phyloP scores from a whole-genome alignment of 768 basidiomycete species.

The Hericium coralloides region DNA sequence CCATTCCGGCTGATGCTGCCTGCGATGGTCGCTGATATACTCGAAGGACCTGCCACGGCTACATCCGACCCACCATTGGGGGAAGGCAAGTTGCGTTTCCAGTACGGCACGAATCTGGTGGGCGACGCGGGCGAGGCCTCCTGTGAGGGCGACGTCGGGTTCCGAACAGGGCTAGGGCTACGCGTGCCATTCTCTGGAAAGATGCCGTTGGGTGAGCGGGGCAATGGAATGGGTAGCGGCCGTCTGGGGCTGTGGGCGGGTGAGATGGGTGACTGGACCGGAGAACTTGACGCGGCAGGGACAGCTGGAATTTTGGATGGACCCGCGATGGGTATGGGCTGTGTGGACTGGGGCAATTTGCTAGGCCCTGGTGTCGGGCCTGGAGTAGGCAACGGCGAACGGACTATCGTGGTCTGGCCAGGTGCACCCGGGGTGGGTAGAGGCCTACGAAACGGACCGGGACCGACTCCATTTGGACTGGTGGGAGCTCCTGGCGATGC shows the following conservation, averaged over 20 bases:
- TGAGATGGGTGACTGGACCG: slow-evolving; percentile 9
- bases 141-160: background rate
- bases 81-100: slow-evolving; percentile 13
- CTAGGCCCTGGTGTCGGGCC: slow-evolving; percentile 12
- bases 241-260: slow-evolving; percentile 6
- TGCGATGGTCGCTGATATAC: background rate
- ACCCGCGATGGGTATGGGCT: background rate
- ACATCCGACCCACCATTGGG: slow-evolving; percentile 4
- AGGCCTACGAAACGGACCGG: slow-evolving; percentile 10
- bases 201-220: background rate
- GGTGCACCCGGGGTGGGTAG: slow-evolving; percentile 14
- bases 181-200: background rate
- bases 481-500: slow-evolving; percentile 3
- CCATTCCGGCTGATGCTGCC: background rate
- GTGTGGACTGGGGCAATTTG: slow-evolving; percentile 1
- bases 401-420: background rate
- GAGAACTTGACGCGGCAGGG: background rate
- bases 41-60: background rate
- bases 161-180: slow-evolving; percentile 11
- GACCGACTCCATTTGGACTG: slow-evolving; percentile 6
- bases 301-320: background rate
- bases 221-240: slow-evolving; percentile 10
- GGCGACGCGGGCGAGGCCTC: background rate
- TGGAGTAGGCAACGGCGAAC: slow-evolving; percentile 13
- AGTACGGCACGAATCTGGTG: slow-evolving; percentile 13